A percentile compares a stretch with the other conserved stretches of the same genome.
These are phyloP conservation scores for Alternaria incomplexa DNA, from an alignment of 2,329 filamentous ascomycete genomes.

Conservation along the genomic window DNA sequence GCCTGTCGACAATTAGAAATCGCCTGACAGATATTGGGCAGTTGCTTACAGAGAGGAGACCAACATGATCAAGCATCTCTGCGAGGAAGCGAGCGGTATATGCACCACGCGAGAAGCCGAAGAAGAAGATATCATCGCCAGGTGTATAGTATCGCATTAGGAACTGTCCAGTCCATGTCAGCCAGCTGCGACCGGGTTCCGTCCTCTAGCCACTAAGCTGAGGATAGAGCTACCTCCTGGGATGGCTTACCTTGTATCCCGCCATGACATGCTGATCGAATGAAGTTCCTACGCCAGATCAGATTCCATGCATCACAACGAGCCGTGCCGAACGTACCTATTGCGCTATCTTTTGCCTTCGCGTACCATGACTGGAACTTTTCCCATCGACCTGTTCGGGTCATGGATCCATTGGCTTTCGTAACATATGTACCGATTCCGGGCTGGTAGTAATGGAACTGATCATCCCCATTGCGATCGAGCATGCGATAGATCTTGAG, in stretches of 20 bases:
- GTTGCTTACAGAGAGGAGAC: conserved; percentile 65
- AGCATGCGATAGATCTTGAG: conserved; percentile 75
- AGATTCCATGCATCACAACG: background rate
- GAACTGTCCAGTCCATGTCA: conserved; percentile 38
- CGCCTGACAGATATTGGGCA: background rate
- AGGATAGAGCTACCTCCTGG: background rate
- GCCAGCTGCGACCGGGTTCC: background rate
- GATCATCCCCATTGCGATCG: conserved; percentile 66
- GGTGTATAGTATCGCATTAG: conserved; percentile 58
- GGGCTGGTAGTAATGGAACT: conserved; percentile 53
- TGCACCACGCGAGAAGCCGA: conserved; percentile 58
- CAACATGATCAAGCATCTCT: conserved; percentile 85
- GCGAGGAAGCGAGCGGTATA: conserved; percentile 64
- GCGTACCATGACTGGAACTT: conserved; percentile 70
- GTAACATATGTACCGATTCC: conserved; percentile 77
- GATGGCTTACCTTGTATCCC: conserved; percentile 74
- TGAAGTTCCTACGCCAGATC: conserved; percentile 63
- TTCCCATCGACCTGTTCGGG: conserved; percentile 62
- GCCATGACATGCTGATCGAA: conserved; percentile 85
- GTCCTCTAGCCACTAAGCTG: background rate
- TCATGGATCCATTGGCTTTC: conserved; percentile 55
- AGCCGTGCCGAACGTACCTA: conserved; percentile 47
- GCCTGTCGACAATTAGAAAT: conserved; percentile 49
- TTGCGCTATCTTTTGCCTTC: conserved; percentile 78
- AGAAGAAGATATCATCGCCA: conserved; percentile 57